A percentile compares a stretch with the other conserved stretches of the same genome.
phyloP scores from a whole-genome alignment of 352 stramenopile genomes.

The Globisporangium echinulatum region DNA sequence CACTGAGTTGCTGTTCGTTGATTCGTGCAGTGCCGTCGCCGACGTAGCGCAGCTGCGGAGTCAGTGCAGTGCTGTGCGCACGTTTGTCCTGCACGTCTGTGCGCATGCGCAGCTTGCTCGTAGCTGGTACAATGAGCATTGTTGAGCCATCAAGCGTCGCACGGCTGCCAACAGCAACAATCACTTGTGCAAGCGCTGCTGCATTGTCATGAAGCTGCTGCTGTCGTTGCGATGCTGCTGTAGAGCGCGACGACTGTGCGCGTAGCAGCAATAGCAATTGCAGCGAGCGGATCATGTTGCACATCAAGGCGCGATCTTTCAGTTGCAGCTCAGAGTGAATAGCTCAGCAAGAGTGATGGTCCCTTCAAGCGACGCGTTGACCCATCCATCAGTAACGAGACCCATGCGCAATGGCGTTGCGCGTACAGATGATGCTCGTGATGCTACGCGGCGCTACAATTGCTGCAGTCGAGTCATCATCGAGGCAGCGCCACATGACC shows the following conservation, averaged over 20 bases:
- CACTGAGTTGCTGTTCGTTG: constrained; percentile 2
- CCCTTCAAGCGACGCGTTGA: no score
- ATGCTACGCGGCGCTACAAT: not conserved
- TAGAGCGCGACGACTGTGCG: not conserved
- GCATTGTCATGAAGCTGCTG: no score
- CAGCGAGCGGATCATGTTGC: not conserved
- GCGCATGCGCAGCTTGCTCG: not conserved
- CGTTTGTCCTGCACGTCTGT: not conserved
- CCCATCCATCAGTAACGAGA: not conserved
- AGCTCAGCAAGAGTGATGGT: not conserved
- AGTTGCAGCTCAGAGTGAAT: no score
- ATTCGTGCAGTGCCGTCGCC: not conserved
- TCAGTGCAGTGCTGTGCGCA: not conserved
- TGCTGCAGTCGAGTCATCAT: no score
- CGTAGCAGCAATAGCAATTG: not conserved
- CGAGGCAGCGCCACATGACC: not conserved
- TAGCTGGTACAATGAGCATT: not conserved
- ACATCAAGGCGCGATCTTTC: not conserved
- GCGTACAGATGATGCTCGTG: not conserved
- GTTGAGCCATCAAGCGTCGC: not conserved
- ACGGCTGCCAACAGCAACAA: not conserved
- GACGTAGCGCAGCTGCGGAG: not conserved
- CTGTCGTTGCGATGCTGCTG: not conserved
- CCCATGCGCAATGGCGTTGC: not conserved
- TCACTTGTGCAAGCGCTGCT: not conserved